phyloP scores from a whole-genome alignment of 345 rosid genomes.

The Leavenworthia alabamica region DNA sequence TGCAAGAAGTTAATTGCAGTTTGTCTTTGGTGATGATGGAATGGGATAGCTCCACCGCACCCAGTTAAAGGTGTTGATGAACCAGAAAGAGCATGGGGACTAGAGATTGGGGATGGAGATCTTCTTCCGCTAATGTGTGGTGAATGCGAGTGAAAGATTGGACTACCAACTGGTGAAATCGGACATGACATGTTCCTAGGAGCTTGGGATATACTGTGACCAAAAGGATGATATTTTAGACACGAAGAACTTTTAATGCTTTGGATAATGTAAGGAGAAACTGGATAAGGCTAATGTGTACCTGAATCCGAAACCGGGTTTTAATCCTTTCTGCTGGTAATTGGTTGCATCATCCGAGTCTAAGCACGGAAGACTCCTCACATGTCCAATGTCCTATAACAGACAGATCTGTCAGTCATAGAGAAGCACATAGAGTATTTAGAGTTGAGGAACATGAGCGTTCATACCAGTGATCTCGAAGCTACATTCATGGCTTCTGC shows the following conservation, averaged over 20 bases:
- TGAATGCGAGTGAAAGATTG: constrained; percentile 49
- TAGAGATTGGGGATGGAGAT: constrained; percentile 62
- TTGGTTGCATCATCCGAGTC: constrained; percentile 42
- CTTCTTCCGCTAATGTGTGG: constrained; percentile 50
- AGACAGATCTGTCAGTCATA: constrained; percentile 29
- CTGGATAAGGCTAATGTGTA: constrained; percentile 17
- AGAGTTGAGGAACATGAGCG: not conserved
- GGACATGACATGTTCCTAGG: constrained; percentile 55
- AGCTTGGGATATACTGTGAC: constrained; percentile 41
- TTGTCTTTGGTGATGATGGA: constrained; percentile 47
- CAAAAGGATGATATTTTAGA: not conserved
- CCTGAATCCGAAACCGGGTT: constrained; percentile 43
- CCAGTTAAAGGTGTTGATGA: constrained; percentile 61
- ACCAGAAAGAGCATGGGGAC: constrained; percentile 57
- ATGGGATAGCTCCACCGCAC: constrained; percentile 53
- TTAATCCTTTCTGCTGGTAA: constrained; percentile 43
- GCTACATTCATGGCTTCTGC: constrained; percentile 37
- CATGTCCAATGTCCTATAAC: constrained; percentile 44
- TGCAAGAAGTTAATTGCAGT: constrained; percentile 41
- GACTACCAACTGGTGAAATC: constrained; percentile 58
- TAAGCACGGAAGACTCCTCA: constrained; percentile 36
- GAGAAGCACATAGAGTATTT: not conserved
- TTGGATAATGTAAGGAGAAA: not conserved
- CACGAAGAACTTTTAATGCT: not conserved
- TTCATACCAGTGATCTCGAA: constrained; percentile 54